Evolutionary conservation across 345 rosid genomes (phyloP), one percentile per base, ranked within the genome.

Genomic region (Physaria fendleri): DNA sequence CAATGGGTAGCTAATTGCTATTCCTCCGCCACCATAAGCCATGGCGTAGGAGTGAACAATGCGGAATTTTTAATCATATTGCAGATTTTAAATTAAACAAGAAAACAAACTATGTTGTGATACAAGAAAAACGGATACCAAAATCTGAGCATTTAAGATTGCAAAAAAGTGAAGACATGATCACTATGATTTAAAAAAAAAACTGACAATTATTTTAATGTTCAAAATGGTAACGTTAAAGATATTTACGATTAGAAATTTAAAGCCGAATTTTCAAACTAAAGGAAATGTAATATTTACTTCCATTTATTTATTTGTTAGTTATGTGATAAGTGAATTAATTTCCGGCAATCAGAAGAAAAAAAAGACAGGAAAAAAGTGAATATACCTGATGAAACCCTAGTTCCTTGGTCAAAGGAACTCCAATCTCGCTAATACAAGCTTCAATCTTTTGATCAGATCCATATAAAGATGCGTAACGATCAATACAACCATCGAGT

Each of bases 21-120:
- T 84, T 1, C 98, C 98, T 1, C 85, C 95, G 0, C 98, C 98
- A 7, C 98, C 93, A 24, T 82, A 92, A 1, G 83, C 98, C 95
- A 84, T 92, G 13, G 74, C 61, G 41, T 92, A 86, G 0, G 98
- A 92, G 48, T 88, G 95, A 7, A 81, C 81, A 1, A 81, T 68
- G 44, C n/a, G n/a, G n/a, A n/a, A n/a, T n/a, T n/a, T n/a, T n/a
- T n/a, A n/a, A n/a, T n/a, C n/a, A n/a, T n/a, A n/a, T n/a, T n/a
- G n/a, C n/a, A n/a, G n/a, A n/a, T n/a, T n/a, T n/a, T n/a, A n/a
- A n/a, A n/a, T n/a, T n/a, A n/a, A n/a, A n/a, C n/a, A n/a, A n/a
- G n/a, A n/a, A n/a, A n/a, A n/a, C n/a, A n/a, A 5, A 25, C 0
- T 14, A n/a, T 16, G 10, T 14, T 14, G 34, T 27, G 48, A 27